phyloP scores from a whole-genome alignment of 2,329 filamentous ascomycete species.

The Septoria linicola region DNA sequence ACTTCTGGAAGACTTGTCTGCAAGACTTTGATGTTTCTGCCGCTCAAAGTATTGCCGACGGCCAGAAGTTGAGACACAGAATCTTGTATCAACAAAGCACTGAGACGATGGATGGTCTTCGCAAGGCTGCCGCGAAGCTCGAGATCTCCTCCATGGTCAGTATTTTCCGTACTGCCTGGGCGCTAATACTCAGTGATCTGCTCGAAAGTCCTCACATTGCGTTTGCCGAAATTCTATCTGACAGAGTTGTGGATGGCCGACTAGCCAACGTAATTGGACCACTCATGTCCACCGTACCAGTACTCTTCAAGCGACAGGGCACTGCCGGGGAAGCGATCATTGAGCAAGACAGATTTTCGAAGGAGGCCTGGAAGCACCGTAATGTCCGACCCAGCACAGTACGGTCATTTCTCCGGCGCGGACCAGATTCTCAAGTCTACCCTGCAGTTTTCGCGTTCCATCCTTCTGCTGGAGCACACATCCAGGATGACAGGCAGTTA shows the following conservation, averaged over 20 bases:
- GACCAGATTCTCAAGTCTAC: slow-evolving; percentile 10
- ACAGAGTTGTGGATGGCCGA: slow-evolving; percentile 17
- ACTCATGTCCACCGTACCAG: slow-evolving; percentile 18
- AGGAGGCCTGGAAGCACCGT: slow-evolving; percentile 13
- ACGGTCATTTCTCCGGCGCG: slow-evolving; percentile 8
- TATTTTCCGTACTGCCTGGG: slow-evolving; percentile 18
- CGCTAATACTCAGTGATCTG: slow-evolving; percentile 14
- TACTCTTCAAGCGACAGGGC: slow-evolving; percentile 5
- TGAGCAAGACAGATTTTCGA: slow-evolving; percentile 17
- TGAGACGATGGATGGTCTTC: slow-evolving; percentile 6
- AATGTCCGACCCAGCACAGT: slow-evolving; percentile 20
- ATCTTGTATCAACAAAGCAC: slow-evolving; percentile 14
- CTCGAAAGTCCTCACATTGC: slow-evolving; percentile 18
- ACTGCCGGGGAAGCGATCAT: slow-evolving; percentile 10
- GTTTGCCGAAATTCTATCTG: slow-evolving; percentile 19
- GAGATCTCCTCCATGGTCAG: slow-evolving; percentile 17
- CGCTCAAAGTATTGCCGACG: slow-evolving; percentile 8
- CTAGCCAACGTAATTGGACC: slow-evolving; percentile 15
- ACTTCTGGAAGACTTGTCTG: slow-evolving; percentile 18
- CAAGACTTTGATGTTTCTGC: slow-evolving; percentile 12
- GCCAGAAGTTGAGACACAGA: slow-evolving; percentile 10
- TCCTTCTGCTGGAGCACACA: slow-evolving; percentile 1
- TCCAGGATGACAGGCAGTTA: background rate
- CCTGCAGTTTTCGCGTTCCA: slow-evolving; percentile 23
- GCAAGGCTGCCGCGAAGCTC: slow-evolving; percentile 3